Evolutionary conservation across 179 eudicot species (phyloP).

Genomic region (Silene vulgaris): DNA sequence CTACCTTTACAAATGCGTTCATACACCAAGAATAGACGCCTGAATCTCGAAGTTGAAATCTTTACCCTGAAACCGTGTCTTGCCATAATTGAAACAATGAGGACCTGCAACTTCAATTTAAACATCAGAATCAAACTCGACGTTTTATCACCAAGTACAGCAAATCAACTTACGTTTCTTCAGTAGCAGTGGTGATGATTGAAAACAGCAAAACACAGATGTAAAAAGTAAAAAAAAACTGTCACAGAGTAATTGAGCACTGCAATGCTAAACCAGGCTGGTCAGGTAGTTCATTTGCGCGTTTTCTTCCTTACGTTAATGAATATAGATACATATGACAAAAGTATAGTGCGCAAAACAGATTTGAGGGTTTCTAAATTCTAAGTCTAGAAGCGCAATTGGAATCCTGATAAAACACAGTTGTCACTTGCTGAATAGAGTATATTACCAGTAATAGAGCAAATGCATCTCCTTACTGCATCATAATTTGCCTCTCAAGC

Average conservation of each 20-base stretch:
- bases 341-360: background rate
- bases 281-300: background rate
- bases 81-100: too few relatives aligned
- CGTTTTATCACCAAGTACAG: background rate
- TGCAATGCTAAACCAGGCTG: background rate
- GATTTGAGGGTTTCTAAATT: background rate
- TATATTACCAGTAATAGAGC: background rate
- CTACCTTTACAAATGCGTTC: background rate
- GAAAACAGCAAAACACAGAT: background rate
- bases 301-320: background rate
- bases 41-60: background rate
- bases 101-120: too few relatives aligned
- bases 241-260: background rate
- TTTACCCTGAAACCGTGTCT: too few relatives aligned
- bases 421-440: background rate
- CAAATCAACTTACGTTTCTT: background rate
- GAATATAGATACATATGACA: background rate
- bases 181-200: background rate
- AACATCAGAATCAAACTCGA: too few relatives aligned
- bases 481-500: background rate
- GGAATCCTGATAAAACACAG: background rate
- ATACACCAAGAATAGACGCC: background rate
- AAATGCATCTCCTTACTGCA: background rate
- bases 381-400: background rate
- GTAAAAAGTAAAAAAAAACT: background rate